phyloP scores from a whole-genome alignment of 306 rosid genomes.

The Cicer chorassanicum region DNA sequence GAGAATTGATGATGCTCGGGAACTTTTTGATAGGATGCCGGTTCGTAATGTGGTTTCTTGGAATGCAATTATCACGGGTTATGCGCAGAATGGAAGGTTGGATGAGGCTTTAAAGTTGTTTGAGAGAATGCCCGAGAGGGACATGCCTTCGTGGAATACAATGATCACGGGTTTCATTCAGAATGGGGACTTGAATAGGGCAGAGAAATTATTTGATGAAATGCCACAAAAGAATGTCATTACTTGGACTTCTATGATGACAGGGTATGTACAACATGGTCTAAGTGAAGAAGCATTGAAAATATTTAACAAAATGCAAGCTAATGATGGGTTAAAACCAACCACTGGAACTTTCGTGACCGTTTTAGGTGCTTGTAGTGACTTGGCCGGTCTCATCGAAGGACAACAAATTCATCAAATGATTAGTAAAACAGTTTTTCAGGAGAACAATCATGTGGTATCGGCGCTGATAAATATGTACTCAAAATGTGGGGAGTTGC shows the following conservation, averaged over 20 bases:
- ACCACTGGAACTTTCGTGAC: slow-evolving; percentile 60
- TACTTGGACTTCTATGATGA: slow-evolving; percentile 65
- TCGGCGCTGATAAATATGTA: slow-evolving; percentile 59
- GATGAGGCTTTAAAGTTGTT: slow-evolving; percentile 54
- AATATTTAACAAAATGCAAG: slow-evolving; percentile 49
- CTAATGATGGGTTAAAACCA: slow-evolving; percentile 49
- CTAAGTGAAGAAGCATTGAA: slow-evolving; percentile 55
- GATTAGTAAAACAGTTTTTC: slow-evolving; percentile 53
- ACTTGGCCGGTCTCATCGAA: slow-evolving; percentile 54
- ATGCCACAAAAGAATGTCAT: slow-evolving; percentile 55
- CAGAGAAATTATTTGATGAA: slow-evolving; percentile 49
- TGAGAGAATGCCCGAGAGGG: slow-evolving; percentile 56
- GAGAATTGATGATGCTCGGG: slow-evolving; percentile 53
- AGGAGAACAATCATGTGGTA: slow-evolving; percentile 43
- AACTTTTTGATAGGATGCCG: slow-evolving; percentile 53
- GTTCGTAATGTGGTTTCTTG: slow-evolving; percentile 54
- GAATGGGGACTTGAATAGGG: slow-evolving; percentile 47
- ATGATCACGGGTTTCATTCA: slow-evolving; percentile 55
- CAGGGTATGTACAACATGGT: slow-evolving; percentile 55
- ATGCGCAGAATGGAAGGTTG: slow-evolving; percentile 53
- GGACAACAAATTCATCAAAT: slow-evolving; percentile 62
- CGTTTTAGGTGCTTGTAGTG: slow-evolving; percentile 56
- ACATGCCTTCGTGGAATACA: slow-evolving; percentile 60
- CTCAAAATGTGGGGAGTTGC: slow-evolving; percentile 59
- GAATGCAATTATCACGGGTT: slow-evolving; percentile 49